Percentiles rank a stretch among this genome's conserved stretches.
Evolutionary conservation across 768 basidiomycete genomes (phyloP).

Genomic region (Suillus placidus): DNA sequence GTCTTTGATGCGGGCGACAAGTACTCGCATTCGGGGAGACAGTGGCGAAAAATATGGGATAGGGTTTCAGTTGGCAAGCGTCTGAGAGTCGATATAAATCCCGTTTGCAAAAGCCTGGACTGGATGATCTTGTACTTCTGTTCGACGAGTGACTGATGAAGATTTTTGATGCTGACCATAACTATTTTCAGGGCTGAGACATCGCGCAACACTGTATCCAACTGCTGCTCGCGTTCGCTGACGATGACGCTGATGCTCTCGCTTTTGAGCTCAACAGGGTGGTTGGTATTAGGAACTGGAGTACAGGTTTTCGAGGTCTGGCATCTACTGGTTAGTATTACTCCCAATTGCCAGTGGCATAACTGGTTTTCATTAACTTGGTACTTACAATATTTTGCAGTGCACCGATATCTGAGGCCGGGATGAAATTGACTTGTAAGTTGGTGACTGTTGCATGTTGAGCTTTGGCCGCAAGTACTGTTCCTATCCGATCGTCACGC

Average conservation of each 20-base stretch:
- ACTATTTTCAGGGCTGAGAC: constrained; percentile 16
- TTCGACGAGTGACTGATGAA: constrained; percentile 18
- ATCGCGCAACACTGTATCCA: constrained; percentile 19
- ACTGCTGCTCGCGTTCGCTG: constrained; percentile 18
- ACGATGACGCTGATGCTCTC: constrained; percentile 20
- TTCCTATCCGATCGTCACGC: too few relatives aligned
- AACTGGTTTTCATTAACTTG: too few relatives aligned
- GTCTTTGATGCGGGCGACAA: constrained; percentile 27
- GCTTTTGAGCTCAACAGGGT: constrained; percentile 17
- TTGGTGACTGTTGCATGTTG: too few relatives aligned
- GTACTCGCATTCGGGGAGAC: constrained; percentile 27
- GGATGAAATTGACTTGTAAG: too few relatives aligned
- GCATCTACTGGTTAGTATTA: neutral
- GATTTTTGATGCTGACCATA: constrained; percentile 16
- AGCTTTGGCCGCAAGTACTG: too few relatives aligned
- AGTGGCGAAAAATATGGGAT: constrained; percentile 48
- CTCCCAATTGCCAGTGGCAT: too few relatives aligned
- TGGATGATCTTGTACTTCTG: constrained; percentile 14
- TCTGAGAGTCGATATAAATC: constrained; percentile 35
- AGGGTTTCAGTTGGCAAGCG: constrained; percentile 48
- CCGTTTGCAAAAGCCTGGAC: constrained; percentile 23
- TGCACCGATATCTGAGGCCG: too few relatives aligned
- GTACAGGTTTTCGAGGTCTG: neutral
- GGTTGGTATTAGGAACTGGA: constrained; percentile 9
- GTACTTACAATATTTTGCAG: too few relatives aligned